Evolutionary conservation across 2,329 filamentous ascomycete genomes (phyloP), one percentile per base, ranked within the genome.

Genomic region (Calonectria ilicicola): DNA sequence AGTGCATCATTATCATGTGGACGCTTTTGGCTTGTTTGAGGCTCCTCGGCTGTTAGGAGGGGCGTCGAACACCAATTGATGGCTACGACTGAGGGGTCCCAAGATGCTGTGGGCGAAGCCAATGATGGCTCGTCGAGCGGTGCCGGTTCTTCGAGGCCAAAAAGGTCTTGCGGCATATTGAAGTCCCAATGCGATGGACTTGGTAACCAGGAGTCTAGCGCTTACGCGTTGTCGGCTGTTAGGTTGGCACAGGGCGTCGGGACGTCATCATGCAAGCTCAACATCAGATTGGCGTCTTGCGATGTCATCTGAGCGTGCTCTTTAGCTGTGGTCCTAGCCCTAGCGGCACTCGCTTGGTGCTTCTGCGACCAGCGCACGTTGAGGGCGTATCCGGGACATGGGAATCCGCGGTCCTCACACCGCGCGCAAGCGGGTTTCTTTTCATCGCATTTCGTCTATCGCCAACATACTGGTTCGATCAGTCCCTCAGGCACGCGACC

Each of bases 321-420:
- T 10, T 60, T 23, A 21, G 23, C 23, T 9, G 10, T 10, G 15
- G 46, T 26, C 35, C 60, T 17, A 12, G 21, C 21, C 14, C 29
- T 46, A 10, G 70, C 58, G n/a, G 62, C 8, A 12, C 64, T 64
- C 1, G 67, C n/a, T 7, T 77, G 76, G 12, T 78, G 75, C 3
- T 75, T 77, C 12, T 74, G 75, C n/a, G 76, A 75, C 77, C 76
- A 79, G 6, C 76, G 62, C 21, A 79, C 67, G 14, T 79, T 75
- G 49, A 79, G 72, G 0, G 75, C 75, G 29, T 79, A 79, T 10
- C 77, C 77, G 1, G 77, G 76, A 19, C 76, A 78, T 17, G 76
- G 66, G 2, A 73, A 56, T 19, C 76, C 75, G 1, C 75, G 67
- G 19, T 77, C 73, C 47, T 76, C 73, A 27, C 76, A 79, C 9